phyloP scores from a whole-genome alignment of 2,329 filamentous ascomycete species.

The Pestalotiopsis sp. region DNA sequence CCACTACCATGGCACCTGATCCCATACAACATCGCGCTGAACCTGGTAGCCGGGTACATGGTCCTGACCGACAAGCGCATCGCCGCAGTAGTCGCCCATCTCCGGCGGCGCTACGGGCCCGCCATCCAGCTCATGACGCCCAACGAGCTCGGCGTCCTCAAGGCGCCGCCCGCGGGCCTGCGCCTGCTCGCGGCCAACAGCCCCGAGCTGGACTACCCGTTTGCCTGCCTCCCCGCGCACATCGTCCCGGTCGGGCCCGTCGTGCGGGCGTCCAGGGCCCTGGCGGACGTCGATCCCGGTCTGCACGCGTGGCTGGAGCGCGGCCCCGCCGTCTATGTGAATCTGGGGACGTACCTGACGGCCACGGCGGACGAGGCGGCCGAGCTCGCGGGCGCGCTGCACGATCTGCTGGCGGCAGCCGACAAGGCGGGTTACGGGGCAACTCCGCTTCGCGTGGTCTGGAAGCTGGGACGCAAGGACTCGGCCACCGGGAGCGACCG shows the following conservation, averaged over 20 bases:
- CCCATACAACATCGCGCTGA: slow-evolving; percentile 23
- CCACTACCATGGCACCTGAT: slow-evolving; percentile 11
- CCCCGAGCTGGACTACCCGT: slow-evolving; percentile 18
- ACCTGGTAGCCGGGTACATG: slow-evolving; percentile 14
- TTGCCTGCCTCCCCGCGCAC: slow-evolving; percentile 12
- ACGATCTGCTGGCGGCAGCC: slow-evolving; percentile 31
- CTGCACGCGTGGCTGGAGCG: slow-evolving; percentile 16
- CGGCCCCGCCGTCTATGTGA: slow-evolving; percentile 19
- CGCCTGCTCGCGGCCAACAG: slow-evolving; percentile 17
- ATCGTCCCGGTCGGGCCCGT: slow-evolving; percentile 37
- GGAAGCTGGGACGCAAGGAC: slow-evolving; percentile 30
- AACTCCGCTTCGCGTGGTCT: slow-evolving; percentile 33
- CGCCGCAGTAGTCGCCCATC: background rate
- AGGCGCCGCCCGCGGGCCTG: slow-evolving; percentile 12
- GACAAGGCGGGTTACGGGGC: slow-evolving; percentile 18
- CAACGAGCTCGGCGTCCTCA: slow-evolving; percentile 10
- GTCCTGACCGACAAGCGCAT: background rate
- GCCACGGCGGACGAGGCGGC: slow-evolving; percentile 30
- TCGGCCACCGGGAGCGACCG: slow-evolving; percentile 6
- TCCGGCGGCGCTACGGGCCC: background rate
- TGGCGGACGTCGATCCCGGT: slow-evolving; percentile 37
- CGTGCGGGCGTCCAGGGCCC: slow-evolving; percentile 34
- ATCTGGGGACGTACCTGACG: slow-evolving; percentile 32
- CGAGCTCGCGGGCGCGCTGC: slow-evolving; percentile 34
- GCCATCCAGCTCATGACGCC: slow-evolving; percentile 8